These are phyloP conservation scores for Trifolium repens DNA, from an alignment of 306 rosid species.

Conservation along the genomic window DNA sequence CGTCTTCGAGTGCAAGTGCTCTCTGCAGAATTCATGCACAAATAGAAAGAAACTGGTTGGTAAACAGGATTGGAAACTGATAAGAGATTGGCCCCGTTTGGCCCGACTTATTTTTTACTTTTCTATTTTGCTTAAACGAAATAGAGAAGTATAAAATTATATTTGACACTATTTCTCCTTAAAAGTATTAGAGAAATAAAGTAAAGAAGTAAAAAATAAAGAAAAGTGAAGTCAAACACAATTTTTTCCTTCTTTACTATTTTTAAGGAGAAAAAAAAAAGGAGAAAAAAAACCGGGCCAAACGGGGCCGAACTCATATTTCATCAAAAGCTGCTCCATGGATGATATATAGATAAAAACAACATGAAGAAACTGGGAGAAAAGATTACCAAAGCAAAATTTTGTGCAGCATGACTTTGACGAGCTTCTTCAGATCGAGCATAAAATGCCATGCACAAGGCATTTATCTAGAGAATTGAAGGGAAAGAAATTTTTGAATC, in stretches of 20 bases:
- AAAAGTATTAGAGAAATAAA: too few relatives aligned
- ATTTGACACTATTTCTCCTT: too few relatives aligned
- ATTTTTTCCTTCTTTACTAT: too few relatives aligned
- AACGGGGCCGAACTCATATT: background rate
- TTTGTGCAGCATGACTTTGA: constrained; percentile 82
- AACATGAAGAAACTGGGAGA: background rate
- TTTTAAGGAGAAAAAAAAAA: too few relatives aligned
- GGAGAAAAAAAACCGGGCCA: too few relatives aligned
- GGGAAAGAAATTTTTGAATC: constrained; percentile 28
- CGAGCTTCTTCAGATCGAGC: constrained; percentile 97
- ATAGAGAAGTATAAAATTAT: too few relatives aligned
- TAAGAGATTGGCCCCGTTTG: too few relatives aligned
- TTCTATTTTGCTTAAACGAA: too few relatives aligned
- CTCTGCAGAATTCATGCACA: constrained; percentile 63
- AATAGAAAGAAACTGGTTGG: constrained; percentile 37
- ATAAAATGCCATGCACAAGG: constrained; percentile 92
- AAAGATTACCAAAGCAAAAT: constrained; percentile 78
- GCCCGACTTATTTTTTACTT: too few relatives aligned
- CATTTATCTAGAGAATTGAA: constrained; percentile 77
- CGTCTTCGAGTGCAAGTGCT: constrained; percentile 91
- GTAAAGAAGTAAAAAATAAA: too few relatives aligned
- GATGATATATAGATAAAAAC: constrained; percentile 6
- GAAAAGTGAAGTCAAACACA: too few relatives aligned
- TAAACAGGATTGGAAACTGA: constrained; percentile 30
- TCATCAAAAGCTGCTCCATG: constrained; percentile 18